phyloP scores from a whole-genome alignment of 345 rosid genomes.

The Atalantia buxifolia region DNA sequence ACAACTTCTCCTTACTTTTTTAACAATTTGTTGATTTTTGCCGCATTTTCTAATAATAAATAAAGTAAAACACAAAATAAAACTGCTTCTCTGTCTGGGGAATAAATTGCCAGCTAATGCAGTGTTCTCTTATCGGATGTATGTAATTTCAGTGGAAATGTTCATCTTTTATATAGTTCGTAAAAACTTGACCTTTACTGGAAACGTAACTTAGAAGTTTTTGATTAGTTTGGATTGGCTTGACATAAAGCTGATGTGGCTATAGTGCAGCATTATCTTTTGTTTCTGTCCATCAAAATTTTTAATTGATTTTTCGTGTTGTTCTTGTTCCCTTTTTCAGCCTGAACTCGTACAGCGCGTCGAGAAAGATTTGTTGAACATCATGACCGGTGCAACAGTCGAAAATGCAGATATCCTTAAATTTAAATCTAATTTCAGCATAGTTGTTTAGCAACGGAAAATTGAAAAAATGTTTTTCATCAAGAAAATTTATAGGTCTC shows the following conservation, averaged over 20 bases:
- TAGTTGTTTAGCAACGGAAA: neutral
- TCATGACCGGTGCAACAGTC: slow-evolving; percentile 82
- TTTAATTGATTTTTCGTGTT: slow-evolving; percentile 17
- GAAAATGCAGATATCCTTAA: slow-evolving; percentile 75
- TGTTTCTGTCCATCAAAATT: neutral
- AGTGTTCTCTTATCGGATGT: no score
- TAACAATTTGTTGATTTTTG: neutral
- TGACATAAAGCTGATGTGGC: neutral
- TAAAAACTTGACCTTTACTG: neutral
- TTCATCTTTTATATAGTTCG: no score
- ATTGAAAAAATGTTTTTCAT: neutral
- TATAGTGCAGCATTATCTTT: neutral
- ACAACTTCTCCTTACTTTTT: slow-evolving; percentile 15
- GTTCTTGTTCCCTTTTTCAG: slow-evolving; percentile 42
- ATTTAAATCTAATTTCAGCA: neutral
- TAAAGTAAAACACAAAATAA: no score
- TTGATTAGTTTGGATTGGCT: neutral
- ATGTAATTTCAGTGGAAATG: no score
- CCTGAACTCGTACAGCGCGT: slow-evolving; percentile 95
- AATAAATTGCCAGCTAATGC: no score
- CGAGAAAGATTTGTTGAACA: slow-evolving; percentile 83
- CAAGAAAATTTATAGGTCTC: neutral
- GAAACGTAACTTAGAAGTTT: neutral
- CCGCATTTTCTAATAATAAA: neutral
- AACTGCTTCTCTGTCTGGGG: no score